Evolutionary conservation across 192 early-diverging fungal species (phyloP), one percentile per base, ranked within the genome.

Genomic region (Backusella liffmaniae): DNA sequence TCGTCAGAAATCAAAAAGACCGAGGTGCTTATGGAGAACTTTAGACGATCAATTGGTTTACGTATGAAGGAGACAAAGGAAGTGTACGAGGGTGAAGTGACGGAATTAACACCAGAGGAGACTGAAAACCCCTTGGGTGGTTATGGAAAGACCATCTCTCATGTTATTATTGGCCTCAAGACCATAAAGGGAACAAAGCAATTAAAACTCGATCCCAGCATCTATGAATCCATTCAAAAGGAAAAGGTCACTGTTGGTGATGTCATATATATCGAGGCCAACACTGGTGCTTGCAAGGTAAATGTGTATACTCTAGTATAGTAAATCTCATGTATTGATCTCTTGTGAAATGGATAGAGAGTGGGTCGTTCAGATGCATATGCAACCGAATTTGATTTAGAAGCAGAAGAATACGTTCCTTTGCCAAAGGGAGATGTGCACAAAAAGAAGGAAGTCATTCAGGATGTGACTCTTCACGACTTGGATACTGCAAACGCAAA

Each of bases 21-120:
- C 0, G 98, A 98, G 80, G 96, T 99, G n/a, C 87, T 99, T 35
- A 99, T 99, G 98, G 96, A 98, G 76, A 98, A 96, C 89, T 98
- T 99, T 85, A 90, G 98, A 56, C 86, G 97, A 68, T 94, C 98
- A 39, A 99, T 99, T 81, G 94, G 95, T 29, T 84, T 99, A 67
- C 90, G 97, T 37, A 96, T 98, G 83, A 98, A 98, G 84, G 98
- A 99, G 76, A 96, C 95, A 30, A 99, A 98, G 84, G 97, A 99
- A 84, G 98, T 99, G 0, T 99, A 99, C 77, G 98, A 99, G 83
- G 98, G 98, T 70, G 98, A 99, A 83, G 96, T 99, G 29, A 98
- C 96, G 0, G 97, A 99, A 77, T 85, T 99, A 39, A 95, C 94
- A 21, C 97, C 97, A 39, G 98, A 97, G 71, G 98, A 99, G 85